These are phyloP conservation scores for Aleurites moluccanus DNA, from an alignment of 441 rosid species.

Conservation along the genomic window DNA sequence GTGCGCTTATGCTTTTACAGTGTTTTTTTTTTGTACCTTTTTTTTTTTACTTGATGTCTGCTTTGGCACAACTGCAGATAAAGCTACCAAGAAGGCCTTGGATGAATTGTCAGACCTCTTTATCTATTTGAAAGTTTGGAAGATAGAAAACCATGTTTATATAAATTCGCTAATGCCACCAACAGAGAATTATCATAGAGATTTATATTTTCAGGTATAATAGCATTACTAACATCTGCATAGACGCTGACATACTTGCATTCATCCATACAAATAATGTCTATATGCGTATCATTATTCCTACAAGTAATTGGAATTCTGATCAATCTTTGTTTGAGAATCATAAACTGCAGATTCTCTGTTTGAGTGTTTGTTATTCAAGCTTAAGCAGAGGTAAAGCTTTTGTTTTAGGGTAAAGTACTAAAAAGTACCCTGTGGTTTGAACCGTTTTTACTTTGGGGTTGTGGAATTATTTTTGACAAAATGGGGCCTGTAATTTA, in stretches of 20 bases:
- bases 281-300: too few species aligned
- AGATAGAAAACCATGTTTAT: slow-evolving; percentile 67
- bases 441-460: too few species aligned
- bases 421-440: too few species aligned
- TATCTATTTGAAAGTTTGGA: slow-evolving; percentile 84
- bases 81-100: slow-evolving; percentile 69
- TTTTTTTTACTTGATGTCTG: slow-evolving; percentile 11
- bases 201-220: slow-evolving; percentile 80
- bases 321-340: not conserved
- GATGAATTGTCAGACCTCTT: slow-evolving; percentile 81
- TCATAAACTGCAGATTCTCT: not conserved
- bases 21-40: not conserved
- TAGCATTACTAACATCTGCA: not conserved
- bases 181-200: slow-evolving; percentile 76
- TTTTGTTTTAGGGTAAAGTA: not conserved
- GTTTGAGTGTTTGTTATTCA: not conserved
- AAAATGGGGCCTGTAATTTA: too few species aligned
- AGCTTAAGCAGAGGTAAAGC: not conserved
- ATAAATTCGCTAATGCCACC: slow-evolving; percentile 93
- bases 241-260: too few species aligned
- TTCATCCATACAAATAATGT: too few species aligned
- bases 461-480: too few species aligned
- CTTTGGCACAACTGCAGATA: slow-evolving; percentile 54
- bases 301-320: too few species aligned
- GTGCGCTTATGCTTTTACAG: slow-evolving; percentile 35